Evolutionary conservation across 2,329 filamentous ascomycete genomes (phyloP), one percentile per base, ranked within the genome.

Genomic region (Stenocarpella maydis): DNA sequence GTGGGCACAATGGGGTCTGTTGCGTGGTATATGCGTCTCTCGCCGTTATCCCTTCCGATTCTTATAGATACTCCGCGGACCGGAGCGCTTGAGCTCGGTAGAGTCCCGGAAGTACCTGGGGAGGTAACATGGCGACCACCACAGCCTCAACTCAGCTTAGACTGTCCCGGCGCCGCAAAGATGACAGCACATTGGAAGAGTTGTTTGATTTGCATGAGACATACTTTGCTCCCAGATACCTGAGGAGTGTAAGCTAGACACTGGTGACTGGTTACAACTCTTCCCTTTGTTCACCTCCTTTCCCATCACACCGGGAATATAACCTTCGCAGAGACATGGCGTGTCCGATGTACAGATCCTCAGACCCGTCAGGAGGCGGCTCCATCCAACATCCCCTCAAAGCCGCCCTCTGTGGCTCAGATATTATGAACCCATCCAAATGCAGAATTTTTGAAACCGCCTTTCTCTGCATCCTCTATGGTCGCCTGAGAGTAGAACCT

Each of bases 341-440:
- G 26, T 24, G 17, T 8, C 6, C 34, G 10, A 39, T 15, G 9
- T 7, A 6, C 34, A 19, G 53, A n/a, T 37, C 7, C n/a, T 39
- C 21, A 12, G 39, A 21, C 19, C 55, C 45, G 9, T 24, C 7
- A 28, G 24, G 21, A 14, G 14, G 37, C 21, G 2, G 19, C 34
- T 21, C 10, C 19, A 1, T 21, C n/a, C n/a, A 12, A 21, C 12
- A 26, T 19, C 14, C 21, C 9, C 8, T 2, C 26, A 9, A 24
- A 39, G 21, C 39, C 39, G 24, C 19, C 55, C 7, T 47, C 3
- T 37, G 1, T 2, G 39, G 14, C 28, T 34, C 26, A 69, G 39
- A 68, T 50, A 8, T 60, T 58, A 28, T 43, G 58, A 28, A 69
- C 37, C 70, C 71, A 72, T 12, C 68, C 68, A 26, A 83, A 69